Evolutionary conservation across 2,329 filamentous ascomycete genomes (phyloP).

Genomic region (Rachicladosporium sp.): DNA sequence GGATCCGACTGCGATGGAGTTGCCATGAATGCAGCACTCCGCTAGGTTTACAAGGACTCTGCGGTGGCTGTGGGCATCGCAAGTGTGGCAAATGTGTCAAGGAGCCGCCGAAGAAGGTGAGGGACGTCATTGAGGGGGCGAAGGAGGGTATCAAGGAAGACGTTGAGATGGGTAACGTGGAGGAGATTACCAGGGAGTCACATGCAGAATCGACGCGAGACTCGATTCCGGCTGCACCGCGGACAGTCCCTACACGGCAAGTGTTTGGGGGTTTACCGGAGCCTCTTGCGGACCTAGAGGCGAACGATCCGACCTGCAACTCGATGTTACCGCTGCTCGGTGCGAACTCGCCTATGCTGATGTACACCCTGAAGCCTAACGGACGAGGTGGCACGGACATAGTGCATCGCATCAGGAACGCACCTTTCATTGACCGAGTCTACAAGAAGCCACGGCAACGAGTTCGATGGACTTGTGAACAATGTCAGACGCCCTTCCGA

Average conservation of each 20-base stretch:
- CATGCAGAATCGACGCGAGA: slow-evolving; percentile 1
- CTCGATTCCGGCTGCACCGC: background rate
- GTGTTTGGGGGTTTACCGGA: background rate
- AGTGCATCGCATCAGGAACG: slow-evolving; percentile 12
- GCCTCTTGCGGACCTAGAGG: background rate
- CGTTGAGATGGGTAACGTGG: background rate
- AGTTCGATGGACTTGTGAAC: slow-evolving; percentile 43
- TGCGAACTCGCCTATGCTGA: slow-evolving; percentile 1
- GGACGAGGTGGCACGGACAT: slow-evolving; percentile 9
- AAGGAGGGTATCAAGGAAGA: slow-evolving; percentile 31
- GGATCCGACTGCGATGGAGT: slow-evolving; percentile 63
- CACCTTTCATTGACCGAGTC: slow-evolving; percentile 21
- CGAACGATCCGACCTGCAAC: slow-evolving; percentile 1
- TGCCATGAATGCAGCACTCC: slow-evolving; percentile 71
- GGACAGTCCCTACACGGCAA: background rate
- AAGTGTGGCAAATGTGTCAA: slow-evolving; percentile 72
- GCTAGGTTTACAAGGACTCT: slow-evolving; percentile 62
- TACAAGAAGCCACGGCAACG: slow-evolving; percentile 34
- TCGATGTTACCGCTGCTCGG: background rate
- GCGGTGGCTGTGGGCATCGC: slow-evolving; percentile 62
- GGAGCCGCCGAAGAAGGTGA: slow-evolving; percentile 54
- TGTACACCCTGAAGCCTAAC: slow-evolving; percentile 2
- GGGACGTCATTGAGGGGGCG: slow-evolving; percentile 40
- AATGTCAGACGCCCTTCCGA: slow-evolving; percentile 48
- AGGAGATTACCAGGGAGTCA: slow-evolving; percentile 2